Conservation (phyloP, 2,329 filamentous ascomycete genomes). For the Verruconis gallopava region DNA sequence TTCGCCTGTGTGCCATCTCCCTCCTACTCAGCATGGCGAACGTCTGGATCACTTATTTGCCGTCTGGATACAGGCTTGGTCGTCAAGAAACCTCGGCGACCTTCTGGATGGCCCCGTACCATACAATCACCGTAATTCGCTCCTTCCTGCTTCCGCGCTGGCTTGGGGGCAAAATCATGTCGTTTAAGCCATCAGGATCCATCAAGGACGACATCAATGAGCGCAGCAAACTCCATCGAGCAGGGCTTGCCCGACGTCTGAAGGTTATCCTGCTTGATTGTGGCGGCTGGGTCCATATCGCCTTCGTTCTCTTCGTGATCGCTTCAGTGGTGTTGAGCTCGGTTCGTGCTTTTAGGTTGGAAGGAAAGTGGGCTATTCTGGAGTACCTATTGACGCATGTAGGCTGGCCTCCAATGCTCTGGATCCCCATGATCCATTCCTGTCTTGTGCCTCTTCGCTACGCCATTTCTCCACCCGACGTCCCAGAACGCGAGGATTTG, state of each 20-base stretch:
- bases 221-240: slow-evolving; percentile 32
- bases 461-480: slow-evolving; percentile 8
- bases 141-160: slow-evolving; percentile 45
- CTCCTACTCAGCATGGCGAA: slow-evolving; percentile 40
- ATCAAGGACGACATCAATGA: slow-evolving; percentile 44
- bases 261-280: slow-evolving; percentile 43
- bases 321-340: slow-evolving; percentile 37
- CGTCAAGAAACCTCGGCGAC: slow-evolving; percentile 44
- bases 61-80: slow-evolving; percentile 46
- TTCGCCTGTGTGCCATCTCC: slow-evolving; percentile 41
- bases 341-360: slow-evolving; percentile 36
- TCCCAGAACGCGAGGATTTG: slow-evolving; percentile 10
- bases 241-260: slow-evolving; percentile 38
- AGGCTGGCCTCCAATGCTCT: slow-evolving; percentile 49
- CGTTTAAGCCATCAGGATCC: slow-evolving; percentile 49
- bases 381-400: slow-evolving; percentile 45
- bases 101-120: slow-evolving; percentile 52
- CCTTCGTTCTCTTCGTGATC: slow-evolving; percentile 41
- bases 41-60: slow-evolving; percentile 46
- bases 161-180: slow-evolving; percentile 43
- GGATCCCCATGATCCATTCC: slow-evolving; percentile 32
- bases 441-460: slow-evolving; percentile 7
- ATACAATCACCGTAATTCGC: slow-evolving; percentile 44
- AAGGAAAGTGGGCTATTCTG: slow-evolving; percentile 30
- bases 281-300: slow-evolving; percentile 42